Base-by-base conservation (phyloP, 23 red algal species). In the Chondrus crispus region DNA sequence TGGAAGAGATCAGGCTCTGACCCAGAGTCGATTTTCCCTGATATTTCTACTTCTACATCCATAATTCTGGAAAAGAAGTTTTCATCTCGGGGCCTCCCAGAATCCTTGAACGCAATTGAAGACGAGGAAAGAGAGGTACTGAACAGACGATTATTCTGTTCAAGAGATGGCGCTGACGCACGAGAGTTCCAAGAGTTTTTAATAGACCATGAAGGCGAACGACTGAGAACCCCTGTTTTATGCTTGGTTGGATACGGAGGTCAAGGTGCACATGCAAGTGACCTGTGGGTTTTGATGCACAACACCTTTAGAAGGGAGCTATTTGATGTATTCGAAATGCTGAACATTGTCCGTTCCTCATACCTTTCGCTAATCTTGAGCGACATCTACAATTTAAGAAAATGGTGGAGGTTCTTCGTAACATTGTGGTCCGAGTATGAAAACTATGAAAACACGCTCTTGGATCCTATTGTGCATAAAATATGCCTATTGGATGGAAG, bases 341-440 rank as follows among this genome's bases (percentile, higher is more conserved):
- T 87, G 40, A 26, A 41, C 9, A 66, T 74, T 32, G 39, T 87
- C 40, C 58, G 84, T 1, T n/a, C 62, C 11, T 7, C 71, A 9
- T 87, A 53, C 20, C 44, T 87, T 16, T 37, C 45, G 14, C 62
- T 87, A 22, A 68, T 41, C 30, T 22, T 74, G 39, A 41, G 46
- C 26, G 84, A 87, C 30, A 47, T 87, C 4, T 68, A 87, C 30
- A 87, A 87, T 22, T 53, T 87, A 20, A 62, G 84, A 2, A 62
- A 74, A 35, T 87, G 84, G 84, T 87, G 84, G 84, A 62, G 84
- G 41, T 87, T 87, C 66, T 74, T 87, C 84, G 43, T 33, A 32
- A 47, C 74, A 26, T 48, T 87, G 19, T 87, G 84, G 84, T 28
- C 42, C 14, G 66, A 87, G 63, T 74, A 72, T 44, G 42, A 36